Percentiles rank a stretch among this genome's conserved stretches.
These are phyloP conservation scores for Paratinospora sagittata DNA, from an alignment of 164 flowering plant species.

Conservation along the genomic window DNA sequence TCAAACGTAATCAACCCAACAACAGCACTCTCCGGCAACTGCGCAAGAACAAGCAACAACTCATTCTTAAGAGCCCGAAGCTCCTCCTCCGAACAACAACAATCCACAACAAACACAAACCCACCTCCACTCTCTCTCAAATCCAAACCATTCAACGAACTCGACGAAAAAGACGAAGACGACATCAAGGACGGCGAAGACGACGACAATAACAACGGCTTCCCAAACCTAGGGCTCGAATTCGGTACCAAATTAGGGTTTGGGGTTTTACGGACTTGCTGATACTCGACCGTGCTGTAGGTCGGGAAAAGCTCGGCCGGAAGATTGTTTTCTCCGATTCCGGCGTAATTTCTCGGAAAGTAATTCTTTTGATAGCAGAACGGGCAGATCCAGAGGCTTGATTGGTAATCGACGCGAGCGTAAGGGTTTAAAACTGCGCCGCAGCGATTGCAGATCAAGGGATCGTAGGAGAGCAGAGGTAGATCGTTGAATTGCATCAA, in stretches of 20 bases:
- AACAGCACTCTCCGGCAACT: conserved; percentile 68
- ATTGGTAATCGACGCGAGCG: conserved; percentile 76
- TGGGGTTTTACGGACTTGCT: conserved; percentile 18
- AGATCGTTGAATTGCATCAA: conserved; percentile 60
- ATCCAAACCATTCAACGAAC: conserved; percentile 24
- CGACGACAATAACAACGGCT: no score
- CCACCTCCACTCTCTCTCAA: conserved; percentile 44
- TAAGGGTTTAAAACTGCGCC: conserved; percentile 82
- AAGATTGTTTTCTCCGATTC: conserved; percentile 64
- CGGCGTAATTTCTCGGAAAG: conserved; percentile 62
- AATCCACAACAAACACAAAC: conserved; percentile 85
- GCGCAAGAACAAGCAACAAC: conserved; percentile 57
- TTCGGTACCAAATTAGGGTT: conserved; percentile 17
- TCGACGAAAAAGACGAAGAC: conserved; percentile 21
- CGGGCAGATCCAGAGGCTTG: conserved; percentile 79
- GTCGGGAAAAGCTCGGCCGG: conserved; percentile 97
- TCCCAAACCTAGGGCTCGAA: no score
- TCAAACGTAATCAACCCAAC: conserved; percentile 79
- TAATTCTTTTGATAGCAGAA: conserved; percentile 56
- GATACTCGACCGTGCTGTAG: conserved; percentile 76
- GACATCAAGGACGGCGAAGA: no score
- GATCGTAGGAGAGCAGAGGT: conserved; percentile 73
- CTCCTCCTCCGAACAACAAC: conserved; percentile 61
- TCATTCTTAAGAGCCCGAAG: conserved; percentile 67
- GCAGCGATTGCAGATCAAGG: conserved; percentile 54